Evolutionary conservation across 768 basidiomycete genomes (phyloP).

Genomic region (Pulveroboletus sp.): DNA sequence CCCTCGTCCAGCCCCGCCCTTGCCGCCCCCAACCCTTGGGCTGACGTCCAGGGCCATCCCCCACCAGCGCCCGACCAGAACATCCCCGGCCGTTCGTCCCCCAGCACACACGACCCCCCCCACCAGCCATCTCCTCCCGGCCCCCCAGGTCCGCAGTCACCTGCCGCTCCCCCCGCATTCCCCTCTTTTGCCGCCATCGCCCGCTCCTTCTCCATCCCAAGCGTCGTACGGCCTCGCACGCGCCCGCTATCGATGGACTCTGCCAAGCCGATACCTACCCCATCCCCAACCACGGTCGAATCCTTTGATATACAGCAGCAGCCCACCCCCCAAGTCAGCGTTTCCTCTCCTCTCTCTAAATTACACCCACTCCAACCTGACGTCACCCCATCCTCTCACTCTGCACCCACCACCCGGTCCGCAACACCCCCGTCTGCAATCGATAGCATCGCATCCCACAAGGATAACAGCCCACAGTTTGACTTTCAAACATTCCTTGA

Average conservation of each 20-base stretch:
- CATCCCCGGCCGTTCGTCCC: not conserved
- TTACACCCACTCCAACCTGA: not conserved
- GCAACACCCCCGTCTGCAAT: conserved; percentile 20
- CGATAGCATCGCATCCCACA: conserved; percentile 20
- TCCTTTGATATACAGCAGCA: not conserved
- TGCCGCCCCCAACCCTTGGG: not conserved
- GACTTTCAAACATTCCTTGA: conserved; percentile 95
- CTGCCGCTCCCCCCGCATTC: not conserved
- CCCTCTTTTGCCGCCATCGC: conserved; percentile 48
- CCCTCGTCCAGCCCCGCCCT: no score
- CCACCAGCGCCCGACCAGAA: not conserved
- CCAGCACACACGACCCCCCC: not conserved
- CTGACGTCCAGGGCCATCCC: not conserved
- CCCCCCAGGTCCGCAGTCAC: not conserved
- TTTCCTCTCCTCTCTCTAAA: not conserved
- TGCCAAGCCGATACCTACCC: not conserved
- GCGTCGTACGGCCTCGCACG: conserved; percentile 24
- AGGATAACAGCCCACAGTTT: conserved; percentile 50
- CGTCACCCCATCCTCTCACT: conserved; percentile 1
- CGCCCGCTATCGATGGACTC: conserved; percentile 8
- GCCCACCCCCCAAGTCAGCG: not conserved
- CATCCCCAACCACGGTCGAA: not conserved
- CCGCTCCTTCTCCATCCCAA: conserved; percentile 55
- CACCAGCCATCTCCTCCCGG: not conserved
- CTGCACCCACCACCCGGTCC: conserved; percentile 18